Evolutionary conservation across 139 green algal genomes (phyloP).

Genomic region (Chlamydomonas applanata): DNA sequence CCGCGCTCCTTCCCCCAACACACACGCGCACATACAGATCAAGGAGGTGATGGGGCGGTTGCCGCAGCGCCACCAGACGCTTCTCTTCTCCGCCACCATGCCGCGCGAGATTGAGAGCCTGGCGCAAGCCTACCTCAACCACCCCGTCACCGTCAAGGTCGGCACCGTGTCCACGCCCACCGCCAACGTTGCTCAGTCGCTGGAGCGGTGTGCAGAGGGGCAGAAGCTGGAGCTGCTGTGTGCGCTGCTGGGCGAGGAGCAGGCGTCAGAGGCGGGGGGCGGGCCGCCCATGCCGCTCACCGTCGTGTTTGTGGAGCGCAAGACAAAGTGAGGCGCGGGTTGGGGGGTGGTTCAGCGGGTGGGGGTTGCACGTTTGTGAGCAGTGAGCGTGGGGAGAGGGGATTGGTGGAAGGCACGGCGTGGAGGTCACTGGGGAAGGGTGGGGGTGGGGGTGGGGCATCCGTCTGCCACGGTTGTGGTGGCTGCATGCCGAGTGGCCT

Average conservation of each 20-base stretch:
- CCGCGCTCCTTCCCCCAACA: neutral
- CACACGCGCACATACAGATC: slow-evolving; percentile 30
- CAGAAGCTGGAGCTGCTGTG: slow-evolving; percentile 66
- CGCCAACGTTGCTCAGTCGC: slow-evolving; percentile 75
- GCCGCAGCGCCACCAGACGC: slow-evolving; percentile 74
- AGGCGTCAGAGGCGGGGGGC: neutral
- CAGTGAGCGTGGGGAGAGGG: neutral
- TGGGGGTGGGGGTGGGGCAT: too few species aligned
- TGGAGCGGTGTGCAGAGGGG: slow-evolving; percentile 67
- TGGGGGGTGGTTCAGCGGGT: neutral
- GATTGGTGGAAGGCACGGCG: too few species aligned
- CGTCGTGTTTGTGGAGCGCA: slow-evolving; percentile 89
- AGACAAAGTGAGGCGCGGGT: slow-evolving; percentile 73
- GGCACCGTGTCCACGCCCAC: slow-evolving; percentile 65
- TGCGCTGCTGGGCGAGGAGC: slow-evolving; percentile 47
- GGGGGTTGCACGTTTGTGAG: neutral
- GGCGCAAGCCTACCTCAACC: slow-evolving; percentile 67
- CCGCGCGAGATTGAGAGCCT: slow-evolving; percentile 85
- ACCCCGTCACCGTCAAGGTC: slow-evolving; percentile 73
- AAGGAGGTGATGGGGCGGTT: slow-evolving; percentile 45
- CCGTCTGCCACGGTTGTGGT: too few species aligned
- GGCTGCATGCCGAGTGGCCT: too few species aligned
- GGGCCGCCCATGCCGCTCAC: slow-evolving; percentile 72
- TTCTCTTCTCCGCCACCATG: slow-evolving; percentile 88
- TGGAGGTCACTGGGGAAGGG: too few species aligned